phyloP scores from a whole-genome alignment of 2,329 filamentous ascomycete species.

The Colletotrichum filicis region DNA sequence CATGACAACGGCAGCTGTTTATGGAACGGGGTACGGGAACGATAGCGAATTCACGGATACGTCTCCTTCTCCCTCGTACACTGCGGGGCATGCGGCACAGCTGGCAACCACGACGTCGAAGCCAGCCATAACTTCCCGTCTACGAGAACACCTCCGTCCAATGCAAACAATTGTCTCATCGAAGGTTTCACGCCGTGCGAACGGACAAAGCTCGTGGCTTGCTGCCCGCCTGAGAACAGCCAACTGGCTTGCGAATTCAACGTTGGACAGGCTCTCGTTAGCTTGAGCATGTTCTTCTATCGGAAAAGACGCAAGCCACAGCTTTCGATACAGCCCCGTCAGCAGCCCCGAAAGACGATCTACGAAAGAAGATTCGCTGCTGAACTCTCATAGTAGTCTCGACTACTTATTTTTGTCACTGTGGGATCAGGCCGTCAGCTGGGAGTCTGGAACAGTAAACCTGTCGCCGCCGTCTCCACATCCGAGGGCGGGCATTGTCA shows the following conservation, averaged over 20 bases:
- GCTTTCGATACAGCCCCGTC: constrained; percentile 20
- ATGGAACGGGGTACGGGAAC: too few relatives aligned
- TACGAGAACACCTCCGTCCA: too few relatives aligned
- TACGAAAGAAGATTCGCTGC: not conserved
- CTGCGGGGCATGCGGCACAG: not conserved
- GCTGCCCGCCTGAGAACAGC: constrained; percentile 9
- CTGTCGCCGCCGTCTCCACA: constrained; percentile 7
- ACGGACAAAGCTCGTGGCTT: constrained; percentile 24
- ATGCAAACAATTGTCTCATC: constrained; percentile 13
- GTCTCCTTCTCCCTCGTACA: not conserved
- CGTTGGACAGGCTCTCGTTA: constrained; percentile 5
- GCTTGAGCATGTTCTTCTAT: not conserved
- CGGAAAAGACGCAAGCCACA: not conserved
- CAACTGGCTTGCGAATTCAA: not conserved
- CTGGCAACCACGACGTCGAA: not conserved
- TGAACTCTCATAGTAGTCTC: not conserved
- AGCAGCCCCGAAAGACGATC: constrained; percentile 15
- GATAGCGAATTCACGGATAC: not conserved
- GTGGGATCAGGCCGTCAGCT: not conserved
- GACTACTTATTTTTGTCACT: constrained; percentile 25
- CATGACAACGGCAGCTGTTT: constrained; percentile 1
- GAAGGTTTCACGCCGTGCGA: constrained; percentile 23
- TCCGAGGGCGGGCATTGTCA: not conserved
- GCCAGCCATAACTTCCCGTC: too few relatives aligned
- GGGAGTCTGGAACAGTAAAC: constrained; percentile 3